Evolutionary conservation across 352 stramenopile species (phyloP).

Genomic region (Blastocystis sp.): DNA sequence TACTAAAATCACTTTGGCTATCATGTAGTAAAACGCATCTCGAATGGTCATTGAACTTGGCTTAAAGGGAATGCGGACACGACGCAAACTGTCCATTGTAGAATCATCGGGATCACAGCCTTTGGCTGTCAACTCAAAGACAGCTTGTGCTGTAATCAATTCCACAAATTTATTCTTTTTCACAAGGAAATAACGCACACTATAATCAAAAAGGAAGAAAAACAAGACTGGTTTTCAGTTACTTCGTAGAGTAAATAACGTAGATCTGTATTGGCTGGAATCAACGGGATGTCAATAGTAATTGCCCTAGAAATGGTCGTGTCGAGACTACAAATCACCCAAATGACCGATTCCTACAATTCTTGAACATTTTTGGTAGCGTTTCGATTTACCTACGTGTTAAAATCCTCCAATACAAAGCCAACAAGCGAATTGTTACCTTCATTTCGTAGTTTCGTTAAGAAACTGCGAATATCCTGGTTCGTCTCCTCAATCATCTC

Average conservation of each 20-base stretch:
- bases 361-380: conserved; percentile 31
- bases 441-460: background rate
- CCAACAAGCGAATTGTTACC: background rate
- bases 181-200: conserved; percentile 6
- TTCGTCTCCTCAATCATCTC: background rate
- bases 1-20: background rate
- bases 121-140: conserved; percentile 43
- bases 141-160: conserved; percentile 36
- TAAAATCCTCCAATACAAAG: background rate
- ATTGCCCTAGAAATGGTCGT: background rate
- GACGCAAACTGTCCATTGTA: conserved; percentile 19
- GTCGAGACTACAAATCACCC: conserved; percentile 13
- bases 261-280: conserved; percentile 37
- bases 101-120: conserved; percentile 47
- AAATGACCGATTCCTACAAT: background rate
- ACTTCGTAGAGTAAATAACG: conserved; percentile 33
- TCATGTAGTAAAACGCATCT: conserved; percentile 46
- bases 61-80: conserved; percentile 12
- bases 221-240: conserved; percentile 27
- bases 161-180: conserved; percentile 54
- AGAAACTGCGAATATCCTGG: background rate
- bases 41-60: background rate
- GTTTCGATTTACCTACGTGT: conserved; percentile 9
- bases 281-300: conserved; percentile 25
- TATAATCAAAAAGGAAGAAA: background rate